A percentile compares a stretch with the other conserved stretches of the same genome.
phyloP scores from a whole-genome alignment of 495 filamentous ascomycete genomes.

The Lineolata rhizophorae region DNA sequence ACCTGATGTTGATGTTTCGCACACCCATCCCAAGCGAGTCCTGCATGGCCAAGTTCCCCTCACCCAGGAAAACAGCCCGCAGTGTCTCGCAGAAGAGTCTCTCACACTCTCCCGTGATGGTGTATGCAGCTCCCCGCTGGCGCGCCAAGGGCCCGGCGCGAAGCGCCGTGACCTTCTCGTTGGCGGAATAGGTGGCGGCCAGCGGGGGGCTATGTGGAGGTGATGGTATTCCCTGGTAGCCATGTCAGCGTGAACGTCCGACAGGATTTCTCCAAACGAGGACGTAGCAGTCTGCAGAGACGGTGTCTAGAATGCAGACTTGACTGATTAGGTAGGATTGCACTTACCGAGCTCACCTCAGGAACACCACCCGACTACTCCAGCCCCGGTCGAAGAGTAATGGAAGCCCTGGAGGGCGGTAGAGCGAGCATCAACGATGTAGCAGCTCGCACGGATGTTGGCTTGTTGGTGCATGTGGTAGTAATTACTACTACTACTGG shows the following conservation, averaged over 20 bases:
- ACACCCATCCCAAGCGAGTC: conserved; percentile 53
- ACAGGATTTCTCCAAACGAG: not conserved
- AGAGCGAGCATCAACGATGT: conserved; percentile 34
- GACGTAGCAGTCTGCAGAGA: not conserved
- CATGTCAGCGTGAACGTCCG: conserved; percentile 3
- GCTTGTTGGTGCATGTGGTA: conserved; percentile 20
- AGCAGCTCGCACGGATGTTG: conserved; percentile 72
- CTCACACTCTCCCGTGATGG: conserved; percentile 99
- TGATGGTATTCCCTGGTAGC: conserved; percentile 35
- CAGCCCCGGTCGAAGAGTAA: conserved; percentile 76
- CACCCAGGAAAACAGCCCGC: conserved; percentile 83
- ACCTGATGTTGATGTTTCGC: too few relatives aligned
- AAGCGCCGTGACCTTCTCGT: conserved; percentile 16
- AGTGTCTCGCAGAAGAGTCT: conserved; percentile 96
- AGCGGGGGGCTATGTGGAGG: conserved; percentile 67
- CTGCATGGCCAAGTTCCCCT: conserved; percentile 44
- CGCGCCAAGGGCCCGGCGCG: conserved; percentile 15
- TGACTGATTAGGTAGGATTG: not conserved
- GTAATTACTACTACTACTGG: conserved; percentile 43
- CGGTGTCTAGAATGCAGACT: not conserved
- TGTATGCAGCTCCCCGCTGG: conserved; percentile 76
- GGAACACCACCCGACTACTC: conserved; percentile 89
- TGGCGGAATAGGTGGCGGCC: conserved; percentile 34
- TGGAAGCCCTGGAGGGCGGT: conserved; percentile 58
- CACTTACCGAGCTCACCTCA: conserved; percentile 58